Conservation (phyloP, 202 grass and related monocot genomes). For the Hordeum pubiflorum region DNA sequence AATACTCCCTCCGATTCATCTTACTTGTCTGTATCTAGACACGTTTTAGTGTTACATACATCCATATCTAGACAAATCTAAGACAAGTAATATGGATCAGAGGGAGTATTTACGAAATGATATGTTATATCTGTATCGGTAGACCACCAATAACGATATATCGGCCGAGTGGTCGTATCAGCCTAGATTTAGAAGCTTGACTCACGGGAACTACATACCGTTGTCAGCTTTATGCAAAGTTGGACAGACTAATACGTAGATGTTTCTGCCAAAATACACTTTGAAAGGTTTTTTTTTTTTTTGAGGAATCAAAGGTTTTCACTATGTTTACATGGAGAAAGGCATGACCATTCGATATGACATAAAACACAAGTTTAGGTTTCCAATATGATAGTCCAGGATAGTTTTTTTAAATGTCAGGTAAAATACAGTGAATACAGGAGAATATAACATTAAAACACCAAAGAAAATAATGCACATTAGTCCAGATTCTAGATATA, state of each 20-base stretch:
- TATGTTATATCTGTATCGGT: not conserved
- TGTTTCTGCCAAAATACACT: not conserved
- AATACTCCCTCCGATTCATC: no score
- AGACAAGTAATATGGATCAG: no score
- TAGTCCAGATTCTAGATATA: not conserved
- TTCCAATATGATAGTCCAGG: not conserved
- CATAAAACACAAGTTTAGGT: not conserved
- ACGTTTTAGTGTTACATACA: no score
- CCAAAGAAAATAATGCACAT: not conserved
- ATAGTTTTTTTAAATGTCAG: constrained; percentile 3
- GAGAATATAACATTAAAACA: not conserved
- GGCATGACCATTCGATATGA: not conserved
- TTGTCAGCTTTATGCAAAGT: not conserved
- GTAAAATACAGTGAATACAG: not conserved
- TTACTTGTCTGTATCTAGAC: no score
- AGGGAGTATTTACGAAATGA: not conserved
- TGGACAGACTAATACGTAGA: not conserved
- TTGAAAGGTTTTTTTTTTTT: not conserved
- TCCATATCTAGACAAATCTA: no score
- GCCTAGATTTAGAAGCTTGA: not conserved
- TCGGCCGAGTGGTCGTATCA: not conserved
- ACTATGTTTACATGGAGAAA: not conserved
- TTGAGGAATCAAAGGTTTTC: not conserved
- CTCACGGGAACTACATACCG: not conserved
- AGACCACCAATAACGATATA: not conserved